A percentile compares a stretch with the other conserved stretches of the same genome.
phyloP scores from a whole-genome alignment of 2,329 filamentous ascomycete species.

The Simplicillium aogashimaense region DNA sequence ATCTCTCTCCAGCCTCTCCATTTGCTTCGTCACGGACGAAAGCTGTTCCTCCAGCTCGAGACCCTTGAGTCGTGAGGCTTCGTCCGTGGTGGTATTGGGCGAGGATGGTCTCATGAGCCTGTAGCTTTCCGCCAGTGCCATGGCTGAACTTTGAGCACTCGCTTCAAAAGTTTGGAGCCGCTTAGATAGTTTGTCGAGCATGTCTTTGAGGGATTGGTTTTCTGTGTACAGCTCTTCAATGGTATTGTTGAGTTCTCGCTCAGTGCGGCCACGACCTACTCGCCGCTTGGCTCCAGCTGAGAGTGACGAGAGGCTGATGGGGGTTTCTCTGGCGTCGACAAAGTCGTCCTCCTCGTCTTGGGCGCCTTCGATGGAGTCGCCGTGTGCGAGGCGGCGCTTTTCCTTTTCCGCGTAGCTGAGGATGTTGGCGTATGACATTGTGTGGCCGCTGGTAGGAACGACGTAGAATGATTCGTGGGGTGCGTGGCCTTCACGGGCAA shows the following conservation, averaged over 20 bases:
- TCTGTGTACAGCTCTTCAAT: constrained; percentile 83
- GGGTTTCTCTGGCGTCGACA: constrained; percentile 72
- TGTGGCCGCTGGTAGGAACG: constrained; percentile 84
- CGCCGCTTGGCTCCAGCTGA: constrained; percentile 30
- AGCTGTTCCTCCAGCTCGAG: constrained; percentile 61
- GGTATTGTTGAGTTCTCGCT: constrained; percentile 49
- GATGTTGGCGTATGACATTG: constrained; percentile 87
- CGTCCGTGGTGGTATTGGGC: constrained; percentile 25
- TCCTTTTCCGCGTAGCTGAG: constrained; percentile 61
- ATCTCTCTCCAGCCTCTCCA: constrained; percentile 56
- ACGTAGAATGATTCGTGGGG: constrained; percentile 81
- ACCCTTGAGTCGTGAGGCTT: constrained; percentile 32
- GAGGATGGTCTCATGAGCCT: constrained; percentile 50
- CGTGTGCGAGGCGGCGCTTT: constrained; percentile 45
- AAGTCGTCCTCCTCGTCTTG: constrained; percentile 77
- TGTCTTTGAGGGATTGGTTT: constrained; percentile 75
- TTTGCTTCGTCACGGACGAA: constrained; percentile 43
- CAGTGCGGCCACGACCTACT: constrained; percentile 27
- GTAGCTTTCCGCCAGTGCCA: constrained; percentile 78
- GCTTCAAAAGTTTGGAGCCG: constrained; percentile 90
- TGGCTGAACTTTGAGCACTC: constrained; percentile 76
- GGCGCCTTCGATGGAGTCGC: constrained; percentile 34
- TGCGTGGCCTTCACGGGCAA: constrained; percentile 58
- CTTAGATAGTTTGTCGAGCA: constrained; percentile 77
- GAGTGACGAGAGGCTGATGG: constrained; percentile 23